These are phyloP conservation scores for Cantharellus cinnabarinus DNA, from an alignment of 768 basidiomycete species.

Conservation along the genomic window DNA sequence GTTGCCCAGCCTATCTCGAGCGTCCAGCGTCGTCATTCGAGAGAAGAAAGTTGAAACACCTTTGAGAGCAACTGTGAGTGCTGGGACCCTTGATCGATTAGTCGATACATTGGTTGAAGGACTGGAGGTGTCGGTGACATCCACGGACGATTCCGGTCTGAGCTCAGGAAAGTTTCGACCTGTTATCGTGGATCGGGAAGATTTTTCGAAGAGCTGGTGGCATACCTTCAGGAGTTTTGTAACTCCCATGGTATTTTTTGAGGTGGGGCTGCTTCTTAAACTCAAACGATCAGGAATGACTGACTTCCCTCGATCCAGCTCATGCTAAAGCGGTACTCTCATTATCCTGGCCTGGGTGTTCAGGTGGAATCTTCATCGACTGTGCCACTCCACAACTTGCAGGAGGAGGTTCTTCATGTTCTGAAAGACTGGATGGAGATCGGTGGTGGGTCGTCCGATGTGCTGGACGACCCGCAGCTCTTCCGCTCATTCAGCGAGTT, in stretches of 20 bases:
- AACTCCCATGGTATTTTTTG: slow-evolving; percentile 63
- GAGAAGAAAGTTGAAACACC: slow-evolving; percentile 48
- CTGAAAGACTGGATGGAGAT: slow-evolving; percentile 50
- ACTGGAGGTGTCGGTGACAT: slow-evolving; percentile 54
- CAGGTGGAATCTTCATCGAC: not conserved
- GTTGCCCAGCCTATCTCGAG: slow-evolving; percentile 51
- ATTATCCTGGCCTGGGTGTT: not conserved
- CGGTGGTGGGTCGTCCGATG: slow-evolving; percentile 63
- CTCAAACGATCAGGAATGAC: not conserved
- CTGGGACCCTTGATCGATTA: slow-evolving; percentile 54
- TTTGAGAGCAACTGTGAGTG: slow-evolving; percentile 54
- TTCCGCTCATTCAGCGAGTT: slow-evolving; percentile 39
- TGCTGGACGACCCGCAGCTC: slow-evolving; percentile 49
- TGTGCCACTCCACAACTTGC: slow-evolving; percentile 1
- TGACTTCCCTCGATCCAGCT: slow-evolving; percentile 2
- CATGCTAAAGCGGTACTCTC: not conserved
- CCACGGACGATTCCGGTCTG: slow-evolving; percentile 75
- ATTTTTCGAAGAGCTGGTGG: slow-evolving; percentile 70
- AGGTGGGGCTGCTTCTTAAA: slow-evolving; percentile 28
- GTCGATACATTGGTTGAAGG: slow-evolving; percentile 63
- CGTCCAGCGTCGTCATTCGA: slow-evolving; percentile 33
- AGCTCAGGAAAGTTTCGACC: slow-evolving; percentile 62
- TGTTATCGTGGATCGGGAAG: slow-evolving; percentile 46
- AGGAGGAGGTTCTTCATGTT: slow-evolving; percentile 8
- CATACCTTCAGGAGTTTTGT: slow-evolving; percentile 64